Base-by-base conservation (phyloP, 495 filamentous ascomycete genomes). In the Talaromyces wortmannii region DNA sequence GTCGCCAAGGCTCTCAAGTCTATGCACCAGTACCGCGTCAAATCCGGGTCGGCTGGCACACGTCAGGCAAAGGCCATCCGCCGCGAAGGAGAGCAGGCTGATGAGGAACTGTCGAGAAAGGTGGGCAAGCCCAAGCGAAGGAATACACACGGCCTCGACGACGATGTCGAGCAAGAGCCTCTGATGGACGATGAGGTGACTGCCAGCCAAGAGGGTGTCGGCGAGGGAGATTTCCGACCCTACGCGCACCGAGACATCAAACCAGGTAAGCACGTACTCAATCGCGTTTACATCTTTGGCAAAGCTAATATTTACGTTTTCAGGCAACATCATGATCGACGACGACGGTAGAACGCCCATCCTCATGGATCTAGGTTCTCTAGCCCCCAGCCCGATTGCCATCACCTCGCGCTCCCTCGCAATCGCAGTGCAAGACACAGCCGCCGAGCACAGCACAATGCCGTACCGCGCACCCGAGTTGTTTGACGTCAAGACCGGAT, bases 201-300 rank as follows among this genome's bases (percentile, higher is more conserved):
- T 12, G 73, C 67, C 49, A 81, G 81, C 55, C 87, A 90, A 61
- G 84, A 90, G 57, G 87, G 87, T 4, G 75, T 88, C 18, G 80
- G 78, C 18, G 83, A 86, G 15, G 90, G 91, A 7, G 81, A 84
- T 51, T 67, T 83, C 51, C 78, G 88, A 60, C 89, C 91, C 13
- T 98, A 96, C 71, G 90, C 95, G 33, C 94, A 98, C 75, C 76
- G 94, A 62, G 94, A 98, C 75, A 95, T 98, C 66, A 98, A 98
- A 69, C 94, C 94, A 59, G 94, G 90, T 92, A 74, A 53, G 65
- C 43, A 12, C 15, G 10, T 7, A n/a, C 15, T 44, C 30, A 6
- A 6, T 23, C 30, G 11, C 32, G 5, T 0, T 15, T 49, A 10
- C 31, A 13, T 43, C 30, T 50, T 23, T 6, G 17, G 30, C 49